phyloP scores from a whole-genome alignment of 1,284 basidiomycete species.

The Microbotryomycetes sp. region DNA sequence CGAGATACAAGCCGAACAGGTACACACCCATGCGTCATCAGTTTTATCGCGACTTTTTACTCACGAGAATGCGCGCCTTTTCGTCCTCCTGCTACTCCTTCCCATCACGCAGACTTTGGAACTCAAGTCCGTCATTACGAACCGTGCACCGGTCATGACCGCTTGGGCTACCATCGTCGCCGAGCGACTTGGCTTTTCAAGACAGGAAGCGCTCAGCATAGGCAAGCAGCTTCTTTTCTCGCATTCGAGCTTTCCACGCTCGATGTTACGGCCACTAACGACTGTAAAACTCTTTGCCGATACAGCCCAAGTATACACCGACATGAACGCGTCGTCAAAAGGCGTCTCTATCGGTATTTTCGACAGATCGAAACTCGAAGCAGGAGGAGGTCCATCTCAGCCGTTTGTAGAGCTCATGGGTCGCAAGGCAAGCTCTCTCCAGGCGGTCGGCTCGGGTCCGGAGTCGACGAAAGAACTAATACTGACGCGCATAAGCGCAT shows the following conservation, averaged over 20 bases:
- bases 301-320: conserved; percentile 80
- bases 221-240: conserved; percentile 47
- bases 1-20: conserved; percentile 62
- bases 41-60: neutral
- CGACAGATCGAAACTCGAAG: conserved; percentile 50
- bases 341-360: conserved; percentile 72
- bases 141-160: conserved; percentile 89
- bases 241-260: too few species aligned
- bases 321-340: conserved; percentile 77
- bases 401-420: conserved; percentile 85
- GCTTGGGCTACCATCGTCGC: conserved; percentile 84
- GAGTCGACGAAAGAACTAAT: conserved; percentile 14
- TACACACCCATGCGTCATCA: conserved; percentile 35
- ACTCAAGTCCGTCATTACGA: conserved; percentile 60
- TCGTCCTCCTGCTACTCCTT: conserved; percentile 6
- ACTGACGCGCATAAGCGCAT: conserved; percentile 12
- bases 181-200: conserved; percentile 72
- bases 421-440: conserved; percentile 48
- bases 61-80: too few species aligned
- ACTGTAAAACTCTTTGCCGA: conserved; percentile 9
- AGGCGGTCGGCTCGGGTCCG: neutral
- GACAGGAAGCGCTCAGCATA: conserved; percentile 81
- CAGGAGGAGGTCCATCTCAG: conserved; percentile 63
- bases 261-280: conserved; percentile 14
- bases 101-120: conserved; percentile 49